A percentile compares a stretch with the other conserved stretches of the same genome.
Evolutionary conservation across 2,329 filamentous ascomycete genomes (phyloP).

Genomic region (Stachybotrys chlorohalonatus): DNA sequence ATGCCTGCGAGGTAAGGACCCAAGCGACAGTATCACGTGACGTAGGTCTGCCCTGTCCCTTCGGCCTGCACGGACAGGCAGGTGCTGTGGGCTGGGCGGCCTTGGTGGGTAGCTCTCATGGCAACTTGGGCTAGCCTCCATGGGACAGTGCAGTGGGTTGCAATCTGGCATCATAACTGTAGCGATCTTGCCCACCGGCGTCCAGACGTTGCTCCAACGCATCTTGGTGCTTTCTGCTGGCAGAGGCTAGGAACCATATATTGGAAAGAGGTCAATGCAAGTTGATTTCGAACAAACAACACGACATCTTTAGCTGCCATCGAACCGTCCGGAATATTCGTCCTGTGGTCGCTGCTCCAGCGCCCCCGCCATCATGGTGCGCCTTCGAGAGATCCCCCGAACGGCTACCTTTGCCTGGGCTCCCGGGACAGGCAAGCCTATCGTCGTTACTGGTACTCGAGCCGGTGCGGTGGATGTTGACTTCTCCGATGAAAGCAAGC

Average conservation of each 20-base stretch:
- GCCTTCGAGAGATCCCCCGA: slow-evolving; percentile 89
- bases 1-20: too few species aligned
- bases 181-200: slow-evolving; percentile 14
- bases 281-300: slow-evolving; percentile 9
- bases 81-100: too few species aligned
- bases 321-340: slow-evolving; percentile 9
- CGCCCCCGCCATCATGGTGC: slow-evolving; percentile 62
- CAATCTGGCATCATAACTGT: slow-evolving; percentile 37
- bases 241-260: slow-evolving; percentile 16
- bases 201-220: slow-evolving; percentile 11
- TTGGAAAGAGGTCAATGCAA: slow-evolving; percentile 9
- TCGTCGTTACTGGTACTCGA: slow-evolving; percentile 87
- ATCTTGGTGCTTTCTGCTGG: slow-evolving; percentile 17
- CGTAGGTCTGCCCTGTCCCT: not conserved
- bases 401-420: slow-evolving; percentile 98
- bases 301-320: slow-evolving; percentile 7
- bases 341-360: slow-evolving; percentile 14
- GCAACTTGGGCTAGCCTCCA: not conserved
- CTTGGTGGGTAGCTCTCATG: not conserved
- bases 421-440: slow-evolving; percentile 65
- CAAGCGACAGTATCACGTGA: not conserved
- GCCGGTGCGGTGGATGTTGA: slow-evolving; percentile 93
- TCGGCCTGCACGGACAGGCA: too few species aligned
- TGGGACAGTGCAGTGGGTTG: slow-evolving; percentile 16
- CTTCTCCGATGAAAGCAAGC: slow-evolving; percentile 93